Evolutionary conservation across 202 grass and related monocot genomes (phyloP).

Genomic region (Zizania palustris): DNA sequence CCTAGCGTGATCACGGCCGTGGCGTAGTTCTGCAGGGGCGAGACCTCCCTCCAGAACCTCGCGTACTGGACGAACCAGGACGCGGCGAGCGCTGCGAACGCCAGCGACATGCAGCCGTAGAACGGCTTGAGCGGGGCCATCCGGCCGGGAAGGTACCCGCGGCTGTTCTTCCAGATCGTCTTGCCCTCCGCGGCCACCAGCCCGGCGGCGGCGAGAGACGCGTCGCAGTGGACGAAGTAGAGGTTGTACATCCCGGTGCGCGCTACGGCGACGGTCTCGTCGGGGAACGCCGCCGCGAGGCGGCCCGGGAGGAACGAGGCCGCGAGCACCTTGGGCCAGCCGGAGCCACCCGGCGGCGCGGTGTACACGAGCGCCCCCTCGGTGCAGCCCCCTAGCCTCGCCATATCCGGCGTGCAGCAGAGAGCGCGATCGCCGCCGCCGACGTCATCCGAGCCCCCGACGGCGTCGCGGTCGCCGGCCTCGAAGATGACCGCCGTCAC

Average conservation of each 20-base stretch:
- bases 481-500: conserved; percentile 71
- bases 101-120: conserved; percentile 76
- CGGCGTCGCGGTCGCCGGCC: conserved; percentile 49
- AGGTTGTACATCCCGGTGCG: conserved; percentile 86
- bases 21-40: conserved; percentile 72
- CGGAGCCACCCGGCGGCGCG: background rate
- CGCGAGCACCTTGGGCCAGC: conserved; percentile 57
- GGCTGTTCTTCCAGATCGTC: conserved; percentile 92
- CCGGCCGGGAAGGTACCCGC: conserved; percentile 77
- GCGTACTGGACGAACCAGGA: conserved; percentile 73
- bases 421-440: conserved; percentile 54
- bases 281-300: conserved; percentile 47
- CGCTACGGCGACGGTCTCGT: conserved; percentile 58
- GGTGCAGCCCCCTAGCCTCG: conserved; percentile 52
- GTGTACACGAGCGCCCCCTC: conserved; percentile 56
- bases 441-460: conserved; percentile 48
- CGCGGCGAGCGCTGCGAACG: conserved; percentile 65
- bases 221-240: conserved; percentile 75
- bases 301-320: conserved; percentile 47
- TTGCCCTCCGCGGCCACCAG: conserved; percentile 50
- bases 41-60: conserved; percentile 72
- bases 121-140: conserved; percentile 78
- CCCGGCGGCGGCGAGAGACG: conserved; percentile 33
- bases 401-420: conserved; percentile 70
- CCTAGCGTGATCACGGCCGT: conserved; percentile 78